Base-by-base conservation (phyloP, 805 yeast genomes). In the Kurtzmaniella cleridarum region DNA sequence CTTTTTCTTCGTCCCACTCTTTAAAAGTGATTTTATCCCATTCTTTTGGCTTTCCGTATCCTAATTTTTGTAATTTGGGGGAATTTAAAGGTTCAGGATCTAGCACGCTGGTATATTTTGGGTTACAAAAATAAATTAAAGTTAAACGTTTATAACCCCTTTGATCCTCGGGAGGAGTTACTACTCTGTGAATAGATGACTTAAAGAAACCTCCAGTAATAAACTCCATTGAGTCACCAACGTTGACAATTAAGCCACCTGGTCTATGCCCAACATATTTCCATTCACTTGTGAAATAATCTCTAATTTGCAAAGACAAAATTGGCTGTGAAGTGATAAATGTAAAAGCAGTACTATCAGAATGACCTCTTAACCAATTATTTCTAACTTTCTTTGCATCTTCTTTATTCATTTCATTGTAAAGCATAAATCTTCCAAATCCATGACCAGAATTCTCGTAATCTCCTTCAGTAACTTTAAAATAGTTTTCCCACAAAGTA, bases 1-100 rank as follows among this genome's bases (percentile, higher is more conserved):
- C 73, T 45, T 73, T 73, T 38, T 67, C 75, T 17, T 66, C 66
- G 39, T 69, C 57, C 63, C 63, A 57, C 34, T 53, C 47, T 12
- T 44, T 44, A 40, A 54, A 58, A 2, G 54, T 47, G 15, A 58
- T 58, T 36, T 50, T 54, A 10, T 55, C 51, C 63, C 63, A 58
- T 40, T 55, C 60, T 12, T 29, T 28, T 6, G 39, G 39, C 27
- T 30, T 36, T 3, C 9, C 26, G 32, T 43, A 35, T 17, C 62
- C 60, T 18, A 57, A 40, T 27, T 49, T 37, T 27, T 46, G 33
- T 27, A 57, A 45, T 38, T 55, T 57, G 1, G 57, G 57, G 3
- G 57, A 52, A 27, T 51, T 48, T 34, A 57, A 46, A 2, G 50
- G 49, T 33, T 53, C 60, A 2, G 62, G 62, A 39, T 57, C 60